phyloP scores from a whole-genome alignment of 441 rosid species.

The Gossypium trilobum region DNA sequence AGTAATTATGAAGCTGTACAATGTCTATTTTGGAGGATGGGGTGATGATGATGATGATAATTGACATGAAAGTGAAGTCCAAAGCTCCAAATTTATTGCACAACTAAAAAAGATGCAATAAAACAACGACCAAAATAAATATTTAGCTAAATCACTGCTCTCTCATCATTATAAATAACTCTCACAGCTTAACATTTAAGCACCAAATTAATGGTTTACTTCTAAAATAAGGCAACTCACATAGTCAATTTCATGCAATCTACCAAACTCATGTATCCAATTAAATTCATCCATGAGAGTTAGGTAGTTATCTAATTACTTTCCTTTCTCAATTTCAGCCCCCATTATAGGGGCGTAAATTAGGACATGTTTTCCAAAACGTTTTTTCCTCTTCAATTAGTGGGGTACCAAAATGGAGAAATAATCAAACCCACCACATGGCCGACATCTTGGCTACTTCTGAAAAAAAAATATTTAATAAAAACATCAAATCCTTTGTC shows the following conservation, averaged over 20 bases:
- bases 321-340: neutral
- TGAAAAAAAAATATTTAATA: neutral
- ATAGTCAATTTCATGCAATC: slow-evolving; percentile 9
- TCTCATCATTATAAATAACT: neutral
- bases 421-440: slow-evolving; percentile 18
- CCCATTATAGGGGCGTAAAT: slow-evolving; percentile 3
- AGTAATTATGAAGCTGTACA: neutral
- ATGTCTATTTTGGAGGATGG: neutral
- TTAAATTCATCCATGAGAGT: neutral
- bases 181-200: slow-evolving; percentile 1
- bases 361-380: neutral
- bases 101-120: neutral
- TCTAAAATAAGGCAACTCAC: neutral
- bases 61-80: neutral
- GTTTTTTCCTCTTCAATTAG: neutral
- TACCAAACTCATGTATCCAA: slow-evolving; percentile 15
- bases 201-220: neutral
- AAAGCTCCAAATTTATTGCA: slow-evolving; percentile 6
- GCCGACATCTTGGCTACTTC: slow-evolving; percentile 1
- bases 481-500: slow-evolving; percentile 4
- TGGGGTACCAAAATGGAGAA: slow-evolving; percentile 19
- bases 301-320: neutral
- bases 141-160: neutral
- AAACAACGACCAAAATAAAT: neutral
- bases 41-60: neutral